Percentiles rank a stretch among this genome's conserved stretches.
Conservation (phyloP, 2,329 filamentous ascomycete genomes). For the Fusarium illudens region DNA sequence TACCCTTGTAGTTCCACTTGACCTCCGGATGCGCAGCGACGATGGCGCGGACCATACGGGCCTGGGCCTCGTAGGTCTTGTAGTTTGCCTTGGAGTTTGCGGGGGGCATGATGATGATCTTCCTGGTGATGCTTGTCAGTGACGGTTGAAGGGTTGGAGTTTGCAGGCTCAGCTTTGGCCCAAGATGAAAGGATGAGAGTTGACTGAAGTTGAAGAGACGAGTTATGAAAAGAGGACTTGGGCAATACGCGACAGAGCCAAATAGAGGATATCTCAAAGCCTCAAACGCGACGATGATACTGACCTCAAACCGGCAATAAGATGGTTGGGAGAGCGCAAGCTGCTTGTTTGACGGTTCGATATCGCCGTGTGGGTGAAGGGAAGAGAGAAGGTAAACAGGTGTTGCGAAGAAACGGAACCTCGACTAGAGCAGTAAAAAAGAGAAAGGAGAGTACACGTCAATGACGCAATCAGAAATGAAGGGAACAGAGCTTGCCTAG, state of each 20-base stretch:
- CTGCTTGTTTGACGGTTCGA: neutral
- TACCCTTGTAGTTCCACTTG: slow-evolving; percentile 70
- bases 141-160: neutral
- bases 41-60: slow-evolving; percentile 68
- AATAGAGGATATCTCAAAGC: neutral
- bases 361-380: neutral
- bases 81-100: slow-evolving; percentile 60
- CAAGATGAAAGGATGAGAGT: neutral
- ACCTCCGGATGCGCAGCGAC: slow-evolving; percentile 63
- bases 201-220: neutral
- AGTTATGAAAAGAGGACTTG: neutral
- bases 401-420: neutral
- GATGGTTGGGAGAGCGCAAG: neutral
- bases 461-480: neutral
- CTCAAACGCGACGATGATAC: neutral
- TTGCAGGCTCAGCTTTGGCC: neutral
- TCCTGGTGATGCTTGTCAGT: neutral
- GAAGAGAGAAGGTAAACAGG: neutral
- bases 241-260: neutral
- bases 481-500: neutral
- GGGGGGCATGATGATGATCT: slow-evolving; percentile 52
- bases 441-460: neutral
- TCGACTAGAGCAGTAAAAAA: neutral
- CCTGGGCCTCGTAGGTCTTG: slow-evolving; percentile 66
- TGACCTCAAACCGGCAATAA: slow-evolving; percentile 1